Evolutionary conservation across 1,284 basidiomycete species (phyloP), one percentile per base, ranked within the genome.

Genomic region (Chalciporus piperatoides): DNA sequence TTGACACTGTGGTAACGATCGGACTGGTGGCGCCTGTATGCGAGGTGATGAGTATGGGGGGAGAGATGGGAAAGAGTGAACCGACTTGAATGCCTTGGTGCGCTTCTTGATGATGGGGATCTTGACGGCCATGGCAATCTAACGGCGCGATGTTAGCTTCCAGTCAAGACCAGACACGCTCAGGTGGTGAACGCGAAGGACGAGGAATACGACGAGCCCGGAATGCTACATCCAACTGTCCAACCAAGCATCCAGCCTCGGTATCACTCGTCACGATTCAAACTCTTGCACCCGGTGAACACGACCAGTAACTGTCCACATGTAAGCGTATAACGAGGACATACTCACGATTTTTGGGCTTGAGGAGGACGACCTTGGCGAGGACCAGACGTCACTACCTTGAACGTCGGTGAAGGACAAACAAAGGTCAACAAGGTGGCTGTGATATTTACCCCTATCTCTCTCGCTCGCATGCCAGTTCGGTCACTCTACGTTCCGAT

Each of bases 61-160:
- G 21, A 49, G 44, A 35, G 42, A 23, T 41, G 30, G 32, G 5
- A 44, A 42, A 19, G n/a, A 5, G 21, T 21, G 19, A 38, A 79
- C 85, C 54, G 56, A 91, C 90, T 95, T 96, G 90, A 97, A 96
- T 67, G 77, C 75, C 77, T 90, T 92, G 63, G 93, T 96, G 72
- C 92, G 88, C 80, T 97, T 97, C 82, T 96, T 96, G 75, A 97
- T 82, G 71, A 96, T 92, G 61, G 86, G 86, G 59, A 90, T 88
- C 76, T 85, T 90, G 77, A 88, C 71, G 75, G 80, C 84, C 90
- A 93, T 93, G 73, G 71, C 70, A 74, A 65, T 61, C 80, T 81
- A 60, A 33, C 56, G 54, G 45, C 41, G 54, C 32, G 32, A 27
- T 27, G 33, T 68, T 32, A 69, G 58, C 2, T 41, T 27, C n/a